Evolutionary conservation across 305 asterid species (phyloP).

Genomic region (Nicotiana rustica): DNA sequence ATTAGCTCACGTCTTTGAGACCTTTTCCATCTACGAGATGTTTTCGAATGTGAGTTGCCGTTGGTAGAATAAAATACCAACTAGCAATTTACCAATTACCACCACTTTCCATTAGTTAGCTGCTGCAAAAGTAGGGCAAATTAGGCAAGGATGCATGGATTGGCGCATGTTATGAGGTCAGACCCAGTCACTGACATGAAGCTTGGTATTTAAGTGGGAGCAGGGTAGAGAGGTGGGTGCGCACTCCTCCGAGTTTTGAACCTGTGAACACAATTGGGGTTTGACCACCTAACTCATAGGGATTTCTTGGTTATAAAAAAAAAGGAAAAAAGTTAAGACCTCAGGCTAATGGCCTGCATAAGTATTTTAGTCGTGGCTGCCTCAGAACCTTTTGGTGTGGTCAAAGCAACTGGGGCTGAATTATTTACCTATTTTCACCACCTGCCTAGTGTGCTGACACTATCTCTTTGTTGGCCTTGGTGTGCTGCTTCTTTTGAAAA

Average conservation of each 20-base stretch:
- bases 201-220: neutral
- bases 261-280: neutral
- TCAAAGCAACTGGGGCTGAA: neutral
- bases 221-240: neutral
- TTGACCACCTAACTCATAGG: neutral
- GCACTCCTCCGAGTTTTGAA: neutral
- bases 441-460: neutral
- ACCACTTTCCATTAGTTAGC: neutral
- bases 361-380: neutral
- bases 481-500: no score
- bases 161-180: neutral
- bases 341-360: neutral
- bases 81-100: neutral
- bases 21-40: slow-evolving; percentile 7
- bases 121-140: slow-evolving; percentile 6
- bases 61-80: neutral
- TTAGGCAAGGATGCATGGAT: slow-evolving; percentile 7
- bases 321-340: neutral
- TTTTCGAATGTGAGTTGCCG: neutral
- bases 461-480: no score
- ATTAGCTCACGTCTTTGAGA: neutral
- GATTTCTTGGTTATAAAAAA: slow-evolving; percentile 22
- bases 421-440: neutral
- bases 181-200: slow-evolving; percentile 4
- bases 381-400: neutral